Conservation (phyloP, 768 basidiomycete species). For the Lactarius quietus region DNA sequence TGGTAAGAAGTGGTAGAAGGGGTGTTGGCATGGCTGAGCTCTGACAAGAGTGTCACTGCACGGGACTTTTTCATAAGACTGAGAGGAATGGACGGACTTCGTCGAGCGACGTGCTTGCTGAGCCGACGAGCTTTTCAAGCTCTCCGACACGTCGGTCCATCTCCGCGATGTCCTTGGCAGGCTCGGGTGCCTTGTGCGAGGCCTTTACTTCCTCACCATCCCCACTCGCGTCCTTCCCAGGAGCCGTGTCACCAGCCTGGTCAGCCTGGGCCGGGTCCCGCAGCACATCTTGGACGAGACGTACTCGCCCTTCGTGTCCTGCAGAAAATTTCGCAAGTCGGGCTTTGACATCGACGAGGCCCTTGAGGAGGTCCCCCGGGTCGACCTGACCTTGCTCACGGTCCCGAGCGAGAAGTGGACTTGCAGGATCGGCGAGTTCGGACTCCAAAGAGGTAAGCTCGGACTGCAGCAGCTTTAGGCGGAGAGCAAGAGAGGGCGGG, state of each 20-base stretch:
- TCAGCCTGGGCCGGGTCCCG: constrained; percentile 35
- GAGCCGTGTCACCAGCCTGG: constrained; percentile 9
- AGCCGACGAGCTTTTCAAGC: constrained; percentile 80
- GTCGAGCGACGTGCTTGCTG: constrained; percentile 72
- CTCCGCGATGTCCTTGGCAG: constrained; percentile 55
- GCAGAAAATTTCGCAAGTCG: constrained; percentile 65
- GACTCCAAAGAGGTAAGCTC: constrained; percentile 79
- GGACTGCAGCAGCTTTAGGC: constrained; percentile 60
- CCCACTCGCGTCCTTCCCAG: constrained; percentile 25
- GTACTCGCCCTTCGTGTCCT: constrained; percentile 61
- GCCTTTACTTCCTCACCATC: constrained; percentile 12
- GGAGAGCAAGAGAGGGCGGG: constrained; percentile 32
- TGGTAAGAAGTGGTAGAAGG: constrained; percentile 74
- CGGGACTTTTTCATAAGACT: not conserved
- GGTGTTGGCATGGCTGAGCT: constrained; percentile 71
- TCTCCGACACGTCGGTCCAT: constrained; percentile 82
- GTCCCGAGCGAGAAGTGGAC: constrained; percentile 59
- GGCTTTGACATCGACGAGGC: constrained; percentile 69
- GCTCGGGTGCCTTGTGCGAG: constrained; percentile 23
- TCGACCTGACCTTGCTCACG: constrained; percentile 59
- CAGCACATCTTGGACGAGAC: constrained; percentile 57
- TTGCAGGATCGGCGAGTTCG: constrained; percentile 79
- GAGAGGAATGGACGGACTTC: constrained; percentile 51
- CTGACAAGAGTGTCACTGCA: constrained; percentile 36
- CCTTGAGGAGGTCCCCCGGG: constrained; percentile 71